A percentile compares a stretch with the other conserved stretches of the same genome.
These are phyloP conservation scores for Opeltia flavorubescens DNA, from an alignment of 495 filamentous ascomycete species.

Conservation along the genomic window DNA sequence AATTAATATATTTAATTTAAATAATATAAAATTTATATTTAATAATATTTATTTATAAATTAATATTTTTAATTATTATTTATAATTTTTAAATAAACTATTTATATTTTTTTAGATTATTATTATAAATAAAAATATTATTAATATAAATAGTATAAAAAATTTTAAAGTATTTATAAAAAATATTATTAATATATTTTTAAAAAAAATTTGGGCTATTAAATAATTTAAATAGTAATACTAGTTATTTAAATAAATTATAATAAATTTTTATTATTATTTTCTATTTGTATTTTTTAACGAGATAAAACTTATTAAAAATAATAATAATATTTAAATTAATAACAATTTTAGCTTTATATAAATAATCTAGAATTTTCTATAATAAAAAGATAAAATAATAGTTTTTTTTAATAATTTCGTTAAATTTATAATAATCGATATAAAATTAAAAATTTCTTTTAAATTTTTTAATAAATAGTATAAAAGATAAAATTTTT, in stretches of 20 bases:
- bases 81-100: constrained; percentile 8
- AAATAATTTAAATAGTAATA: constrained; percentile 15
- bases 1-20: no score
- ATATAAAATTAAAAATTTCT: no score
- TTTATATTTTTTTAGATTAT: constrained; percentile 11
- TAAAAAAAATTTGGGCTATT: constrained; percentile 6
- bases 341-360: no score
- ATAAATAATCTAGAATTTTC: no score
- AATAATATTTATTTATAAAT: no score
- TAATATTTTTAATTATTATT: no score
- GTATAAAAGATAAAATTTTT: no score
- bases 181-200: constrained; percentile 10
- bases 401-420: no score
- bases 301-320: constrained; percentile 8
- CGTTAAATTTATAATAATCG: no score
- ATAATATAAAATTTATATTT: no score
- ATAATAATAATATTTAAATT: constrained; percentile 5
- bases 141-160: constrained; percentile 16
- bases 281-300: constrained; percentile 7
- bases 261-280: constrained; percentile 8
- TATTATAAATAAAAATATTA: constrained; percentile 17
- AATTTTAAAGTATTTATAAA: constrained; percentile 8
- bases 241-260: constrained; percentile 10
- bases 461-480: no score
- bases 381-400: no score